These are phyloP conservation scores for Fusarium albosuccineum DNA, from an alignment of 2,329 filamentous ascomycete genomes.

Conservation along the genomic window DNA sequence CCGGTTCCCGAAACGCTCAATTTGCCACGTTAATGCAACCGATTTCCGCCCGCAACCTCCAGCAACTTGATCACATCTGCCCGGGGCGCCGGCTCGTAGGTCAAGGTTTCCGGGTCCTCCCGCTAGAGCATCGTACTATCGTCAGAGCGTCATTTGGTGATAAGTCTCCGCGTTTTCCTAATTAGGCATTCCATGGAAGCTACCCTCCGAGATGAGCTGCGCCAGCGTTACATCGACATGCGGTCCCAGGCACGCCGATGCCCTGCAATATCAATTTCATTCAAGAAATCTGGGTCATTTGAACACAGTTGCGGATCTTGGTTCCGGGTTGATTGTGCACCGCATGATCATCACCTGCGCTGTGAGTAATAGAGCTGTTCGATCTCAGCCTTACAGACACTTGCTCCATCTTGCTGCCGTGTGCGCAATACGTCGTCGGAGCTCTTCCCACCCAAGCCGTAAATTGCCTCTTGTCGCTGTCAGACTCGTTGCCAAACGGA, in stretches of 20 bases:
- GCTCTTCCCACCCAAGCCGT: no score
- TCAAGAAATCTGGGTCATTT: neutral
- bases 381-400: no score
- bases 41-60: no score
- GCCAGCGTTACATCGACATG: constrained; percentile 21
- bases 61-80: neutral
- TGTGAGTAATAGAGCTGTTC: no score
- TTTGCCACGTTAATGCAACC: no score
- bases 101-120: neutral
- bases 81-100: constrained; percentile 15
- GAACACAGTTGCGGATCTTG: neutral
- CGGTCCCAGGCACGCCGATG: neutral
- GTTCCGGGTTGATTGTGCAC: no score
- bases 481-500: neutral
- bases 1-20: no score
- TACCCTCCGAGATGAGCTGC: constrained; percentile 35
- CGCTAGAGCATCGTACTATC: neutral
- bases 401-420: no score
- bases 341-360: no score
- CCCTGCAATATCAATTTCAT: no score
- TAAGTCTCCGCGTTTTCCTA: constrained; percentile 24
- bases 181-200: constrained; percentile 29
- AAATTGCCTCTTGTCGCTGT: neutral
- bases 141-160: neutral
- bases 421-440: no score